These are phyloP conservation scores for Takashimella tepidaria DNA, from an alignment of 1,284 basidiomycete species.

Conservation along the genomic window DNA sequence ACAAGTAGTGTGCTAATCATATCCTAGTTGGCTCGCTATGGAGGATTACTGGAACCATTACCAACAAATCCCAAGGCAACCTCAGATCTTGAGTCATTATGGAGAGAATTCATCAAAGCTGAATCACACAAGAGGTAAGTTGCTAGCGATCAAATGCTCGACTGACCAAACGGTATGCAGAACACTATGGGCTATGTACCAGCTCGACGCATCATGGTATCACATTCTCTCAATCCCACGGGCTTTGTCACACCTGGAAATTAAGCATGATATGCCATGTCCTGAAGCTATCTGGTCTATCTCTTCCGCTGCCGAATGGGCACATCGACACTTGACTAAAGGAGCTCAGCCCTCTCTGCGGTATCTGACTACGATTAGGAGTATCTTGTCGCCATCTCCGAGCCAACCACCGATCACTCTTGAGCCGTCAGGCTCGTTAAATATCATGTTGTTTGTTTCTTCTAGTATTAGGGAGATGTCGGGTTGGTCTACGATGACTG, in stretches of 20 bases:
- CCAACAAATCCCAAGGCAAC: slow-evolving; percentile 5
- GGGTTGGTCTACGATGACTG: slow-evolving; percentile 37
- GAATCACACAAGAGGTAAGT: slow-evolving; percentile 25
- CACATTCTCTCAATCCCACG: slow-evolving; percentile 28
- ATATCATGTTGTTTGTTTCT: slow-evolving; percentile 23
- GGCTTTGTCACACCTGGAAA: slow-evolving; percentile 30
- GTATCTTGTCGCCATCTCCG: not conserved
- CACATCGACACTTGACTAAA: slow-evolving; percentile 18
- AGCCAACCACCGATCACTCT: slow-evolving; percentile 1
- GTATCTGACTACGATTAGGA: not conserved
- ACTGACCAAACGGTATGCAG: slow-evolving; percentile 9
- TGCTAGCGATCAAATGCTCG: not conserved
- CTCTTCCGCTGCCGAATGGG: slow-evolving; percentile 21
- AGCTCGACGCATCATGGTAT: slow-evolving; percentile 29
- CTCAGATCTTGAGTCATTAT: slow-evolving; percentile 16
- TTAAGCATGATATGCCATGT: slow-evolving; percentile 33
- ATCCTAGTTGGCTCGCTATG: slow-evolving; percentile 11
- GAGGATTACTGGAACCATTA: slow-evolving; percentile 20
- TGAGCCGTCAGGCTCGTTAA: slow-evolving; percentile 11
- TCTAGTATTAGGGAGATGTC: slow-evolving; percentile 28
- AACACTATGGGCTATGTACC: slow-evolving; percentile 20
- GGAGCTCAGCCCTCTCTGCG: not conserved
- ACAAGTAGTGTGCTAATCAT: not conserved
- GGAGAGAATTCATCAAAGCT: slow-evolving; percentile 16
- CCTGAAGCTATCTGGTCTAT: slow-evolving; percentile 16